phyloP scores from a whole-genome alignment of 768 basidiomycete species.

The Leccinum subgranulosum region DNA sequence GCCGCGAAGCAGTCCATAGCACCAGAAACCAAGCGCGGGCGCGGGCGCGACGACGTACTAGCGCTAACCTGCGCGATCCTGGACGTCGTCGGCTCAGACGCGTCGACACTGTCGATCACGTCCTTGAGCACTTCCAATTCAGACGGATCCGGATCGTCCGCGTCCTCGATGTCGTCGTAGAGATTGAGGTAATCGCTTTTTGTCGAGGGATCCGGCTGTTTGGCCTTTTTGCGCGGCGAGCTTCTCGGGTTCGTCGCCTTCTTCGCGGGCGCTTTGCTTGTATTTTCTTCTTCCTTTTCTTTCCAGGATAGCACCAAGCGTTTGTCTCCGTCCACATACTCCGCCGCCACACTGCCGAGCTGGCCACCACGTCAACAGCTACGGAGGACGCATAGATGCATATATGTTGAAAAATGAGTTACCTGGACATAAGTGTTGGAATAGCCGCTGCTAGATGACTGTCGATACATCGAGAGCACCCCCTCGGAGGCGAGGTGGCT shows the following conservation, averaged over 20 bases:
- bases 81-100: constrained; percentile 6
- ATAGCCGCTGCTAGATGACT: constrained; percentile 45
- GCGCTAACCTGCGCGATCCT: constrained; percentile 1
- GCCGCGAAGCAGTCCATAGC: not conserved
- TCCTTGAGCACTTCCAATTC: constrained; percentile 18
- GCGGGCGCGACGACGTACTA: constrained; percentile 6
- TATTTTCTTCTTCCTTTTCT: constrained; percentile 13
- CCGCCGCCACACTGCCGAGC: constrained; percentile 18
- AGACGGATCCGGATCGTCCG: constrained; percentile 17
- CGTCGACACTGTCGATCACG: not conserved
- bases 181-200: constrained; percentile 2
- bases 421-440: constrained; percentile 55
- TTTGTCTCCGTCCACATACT: constrained; percentile 20
- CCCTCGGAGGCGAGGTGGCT: constrained; percentile 50
- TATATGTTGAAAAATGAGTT: not conserved
- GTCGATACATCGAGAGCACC: constrained; percentile 46
- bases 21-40: not conserved
- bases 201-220: constrained; percentile 10
- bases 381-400: not conserved
- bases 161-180: constrained; percentile 31
- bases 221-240: constrained; percentile 18
- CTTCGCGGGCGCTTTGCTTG: constrained; percentile 4
- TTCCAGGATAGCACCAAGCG: constrained; percentile 26
- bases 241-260: constrained; percentile 6
- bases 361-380: constrained; percentile 8